phyloP scores from a whole-genome alignment of 2,329 filamentous ascomycete genomes.

The Rhynchosporium secalis region DNA sequence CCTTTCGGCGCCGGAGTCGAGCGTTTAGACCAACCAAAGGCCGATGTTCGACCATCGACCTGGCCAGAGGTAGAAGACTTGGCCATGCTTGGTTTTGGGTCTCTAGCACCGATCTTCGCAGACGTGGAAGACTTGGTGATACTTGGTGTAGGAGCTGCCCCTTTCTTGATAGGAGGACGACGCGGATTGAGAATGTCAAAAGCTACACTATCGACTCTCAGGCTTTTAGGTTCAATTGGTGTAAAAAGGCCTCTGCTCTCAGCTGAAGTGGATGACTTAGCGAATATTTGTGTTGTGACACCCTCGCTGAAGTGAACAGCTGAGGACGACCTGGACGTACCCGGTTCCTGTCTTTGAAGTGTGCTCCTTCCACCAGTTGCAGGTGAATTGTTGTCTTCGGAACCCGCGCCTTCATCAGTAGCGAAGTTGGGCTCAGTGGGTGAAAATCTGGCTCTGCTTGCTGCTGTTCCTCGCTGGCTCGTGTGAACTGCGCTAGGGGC shows the following conservation, averaged over 20 bases:
- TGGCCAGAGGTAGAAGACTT: constrained; percentile 3
- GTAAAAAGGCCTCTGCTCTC: neutral
- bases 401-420: no score
- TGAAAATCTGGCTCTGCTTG: no score
- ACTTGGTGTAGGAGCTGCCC: neutral
- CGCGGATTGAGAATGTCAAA: constrained; percentile 5
- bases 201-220: neutral
- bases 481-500: no score
- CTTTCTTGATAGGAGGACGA: neutral
- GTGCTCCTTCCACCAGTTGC: no score
- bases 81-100: neutral
- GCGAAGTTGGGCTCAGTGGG: no score
- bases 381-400: no score
- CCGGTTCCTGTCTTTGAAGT: no score
- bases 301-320: neutral
- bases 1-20: neutral
- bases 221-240: neutral
- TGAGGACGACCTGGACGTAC: neutral
- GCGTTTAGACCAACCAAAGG: neutral
- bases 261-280: neutral
- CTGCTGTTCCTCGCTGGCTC: no score
- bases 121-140: neutral
- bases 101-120: neutral
- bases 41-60: neutral
- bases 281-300: neutral